phyloP scores from a whole-genome alignment of 129 eudicot species.

The Lactuca saligna region DNA sequence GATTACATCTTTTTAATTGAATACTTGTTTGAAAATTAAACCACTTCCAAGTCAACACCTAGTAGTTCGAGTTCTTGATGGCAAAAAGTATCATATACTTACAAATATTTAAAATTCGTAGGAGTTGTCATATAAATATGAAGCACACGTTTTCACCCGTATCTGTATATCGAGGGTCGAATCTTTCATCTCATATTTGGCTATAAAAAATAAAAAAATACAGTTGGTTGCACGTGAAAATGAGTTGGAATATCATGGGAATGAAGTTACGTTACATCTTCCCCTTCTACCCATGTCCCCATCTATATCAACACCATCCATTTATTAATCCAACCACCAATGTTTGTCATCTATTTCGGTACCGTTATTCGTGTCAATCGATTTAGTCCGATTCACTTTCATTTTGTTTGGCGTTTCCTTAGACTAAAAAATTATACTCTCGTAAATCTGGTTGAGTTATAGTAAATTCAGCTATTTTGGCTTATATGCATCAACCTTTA shows the following conservation, averaged over 20 bases:
- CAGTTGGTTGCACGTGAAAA: constrained; percentile 39
- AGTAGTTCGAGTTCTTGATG: not conserved
- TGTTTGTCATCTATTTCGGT: constrained; percentile 7
- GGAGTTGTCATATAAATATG: not conserved
- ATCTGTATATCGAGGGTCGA: constrained; percentile 8
- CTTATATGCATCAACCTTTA: no score
- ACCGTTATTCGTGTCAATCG: constrained; percentile 4
- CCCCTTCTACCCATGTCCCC: constrained; percentile 21
- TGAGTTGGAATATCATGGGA: constrained; percentile 30
- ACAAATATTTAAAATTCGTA: not conserved
- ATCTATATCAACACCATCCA: constrained; percentile 20
- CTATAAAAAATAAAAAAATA: constrained; percentile 13
- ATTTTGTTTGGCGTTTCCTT: constrained; percentile 5
- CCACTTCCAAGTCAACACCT: constrained; percentile 16
- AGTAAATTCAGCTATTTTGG: no score
- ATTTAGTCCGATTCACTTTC: constrained; percentile 5
- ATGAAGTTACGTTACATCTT: constrained; percentile 32
- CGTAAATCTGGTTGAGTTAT: no score
- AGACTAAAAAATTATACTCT: no score
- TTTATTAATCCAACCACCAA: constrained; percentile 7
- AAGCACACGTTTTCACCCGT: constrained; percentile 17
- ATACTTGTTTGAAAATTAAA: not conserved
- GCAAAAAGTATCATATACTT: not conserved
- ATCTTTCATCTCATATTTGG: not conserved
- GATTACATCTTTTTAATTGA: not conserved